These are phyloP conservation scores for Fusarium sp. DNA, from an alignment of 2,329 filamentous ascomycete species.

Conservation along the genomic window DNA sequence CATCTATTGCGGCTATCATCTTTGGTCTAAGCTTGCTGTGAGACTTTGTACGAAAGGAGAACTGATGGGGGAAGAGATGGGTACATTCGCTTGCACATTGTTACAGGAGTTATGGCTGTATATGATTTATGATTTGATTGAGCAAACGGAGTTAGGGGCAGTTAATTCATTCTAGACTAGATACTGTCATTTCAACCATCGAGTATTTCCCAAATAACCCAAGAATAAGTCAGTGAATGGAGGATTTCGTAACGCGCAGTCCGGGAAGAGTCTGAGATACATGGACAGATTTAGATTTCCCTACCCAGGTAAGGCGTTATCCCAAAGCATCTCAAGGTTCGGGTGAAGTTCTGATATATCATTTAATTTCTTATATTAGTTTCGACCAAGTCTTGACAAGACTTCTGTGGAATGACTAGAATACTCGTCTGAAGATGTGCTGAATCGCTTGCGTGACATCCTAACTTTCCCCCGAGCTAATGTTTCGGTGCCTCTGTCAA, in stretches of 20 bases:
- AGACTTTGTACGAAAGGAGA: neutral
- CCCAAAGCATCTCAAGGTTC: no score
- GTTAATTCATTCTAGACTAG: neutral
- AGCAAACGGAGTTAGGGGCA: neutral
- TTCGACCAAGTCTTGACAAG: no score
- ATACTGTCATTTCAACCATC: neutral
- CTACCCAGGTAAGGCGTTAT: no score
- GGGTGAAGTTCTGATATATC: no score
- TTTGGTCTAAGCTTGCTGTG: slow-evolving; percentile 32
- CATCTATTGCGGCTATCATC: slow-evolving; percentile 32
- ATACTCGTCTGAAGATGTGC: no score
- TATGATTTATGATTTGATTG: slow-evolving; percentile 13
- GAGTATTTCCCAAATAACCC: neutral
- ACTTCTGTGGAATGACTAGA: no score
- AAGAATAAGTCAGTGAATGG: neutral
- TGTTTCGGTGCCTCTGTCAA: slow-evolving; percentile 76
- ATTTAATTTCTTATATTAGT: no score
- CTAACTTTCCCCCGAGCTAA: neutral
- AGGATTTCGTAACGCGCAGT: neutral
- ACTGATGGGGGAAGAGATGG: neutral
- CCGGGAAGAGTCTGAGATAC: no score
- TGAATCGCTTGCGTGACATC: neutral
- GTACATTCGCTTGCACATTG: neutral
- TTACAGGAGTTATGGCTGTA: slow-evolving; percentile 11
- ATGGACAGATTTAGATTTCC: no score